A percentile compares a stretch with the other conserved stretches of the same genome.
phyloP scores from a whole-genome alignment of 2,329 filamentous ascomycete genomes.

The Plectosphaerella sp. region DNA sequence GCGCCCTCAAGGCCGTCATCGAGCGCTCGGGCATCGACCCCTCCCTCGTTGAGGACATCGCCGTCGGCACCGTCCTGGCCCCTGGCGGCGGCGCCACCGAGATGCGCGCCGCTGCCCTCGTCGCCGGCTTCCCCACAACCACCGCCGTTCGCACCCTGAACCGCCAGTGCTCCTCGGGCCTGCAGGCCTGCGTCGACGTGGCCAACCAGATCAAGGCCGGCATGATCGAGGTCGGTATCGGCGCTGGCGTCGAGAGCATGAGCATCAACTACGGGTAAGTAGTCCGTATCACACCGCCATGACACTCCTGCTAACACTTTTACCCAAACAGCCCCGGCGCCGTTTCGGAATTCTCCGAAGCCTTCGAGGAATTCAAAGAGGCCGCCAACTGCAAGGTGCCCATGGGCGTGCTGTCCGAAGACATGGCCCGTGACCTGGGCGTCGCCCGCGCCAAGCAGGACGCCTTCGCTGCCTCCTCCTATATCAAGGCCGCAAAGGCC shows the following conservation, averaged over 20 bases:
- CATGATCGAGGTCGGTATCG: constrained; percentile 94
- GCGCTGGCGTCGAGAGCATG: constrained; percentile 97
- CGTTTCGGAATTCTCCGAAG: constrained; percentile 88
- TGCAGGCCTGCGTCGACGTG: constrained; percentile 90
- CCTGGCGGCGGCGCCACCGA: constrained; percentile 94
- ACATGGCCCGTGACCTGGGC: constrained; percentile 85
- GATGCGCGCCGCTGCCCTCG: constrained; percentile 87
- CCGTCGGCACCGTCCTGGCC: constrained; percentile 84
- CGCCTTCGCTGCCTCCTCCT: constrained; percentile 88
- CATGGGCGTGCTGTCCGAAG: constrained; percentile 90
- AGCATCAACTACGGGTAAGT: constrained; percentile 80
- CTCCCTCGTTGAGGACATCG: constrained; percentile 82
- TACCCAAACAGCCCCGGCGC: constrained; percentile 61
- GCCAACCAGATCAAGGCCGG: constrained; percentile 86
- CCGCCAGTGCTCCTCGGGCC: constrained; percentile 88
- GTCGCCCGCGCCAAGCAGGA: constrained; percentile 75
- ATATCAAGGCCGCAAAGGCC: constrained; percentile 82
- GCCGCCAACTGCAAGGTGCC: constrained; percentile 95
- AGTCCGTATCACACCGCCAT: neutral
- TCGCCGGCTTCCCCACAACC: constrained; percentile 83
- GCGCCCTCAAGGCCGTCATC: constrained; percentile 76
- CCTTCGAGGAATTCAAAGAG: constrained; percentile 75
- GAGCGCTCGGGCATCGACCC: constrained; percentile 87
- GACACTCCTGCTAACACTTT: neutral
- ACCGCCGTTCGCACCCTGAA: constrained; percentile 86